Conservation (phyloP, 2,329 filamentous ascomycete genomes). For the Neocatenulostroma microsporum region DNA sequence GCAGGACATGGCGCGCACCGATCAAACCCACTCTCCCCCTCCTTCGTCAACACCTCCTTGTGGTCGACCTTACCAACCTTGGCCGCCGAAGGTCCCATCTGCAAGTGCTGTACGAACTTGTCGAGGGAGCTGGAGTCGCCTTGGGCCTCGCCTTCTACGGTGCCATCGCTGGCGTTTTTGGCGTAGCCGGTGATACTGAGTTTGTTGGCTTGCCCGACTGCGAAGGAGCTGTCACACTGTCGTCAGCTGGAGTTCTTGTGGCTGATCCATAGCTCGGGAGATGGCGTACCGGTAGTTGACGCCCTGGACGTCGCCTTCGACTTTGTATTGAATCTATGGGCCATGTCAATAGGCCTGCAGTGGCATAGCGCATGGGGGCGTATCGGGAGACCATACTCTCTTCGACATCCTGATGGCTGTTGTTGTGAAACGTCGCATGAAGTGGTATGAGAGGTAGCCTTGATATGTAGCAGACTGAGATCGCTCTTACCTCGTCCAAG, state of each 20-base stretch:
- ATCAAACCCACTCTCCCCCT: constrained; percentile 60
- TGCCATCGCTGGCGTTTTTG: constrained; percentile 40
- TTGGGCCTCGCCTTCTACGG: constrained; percentile 77
- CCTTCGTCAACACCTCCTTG: constrained; percentile 55
- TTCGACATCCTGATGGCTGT: constrained; percentile 20
- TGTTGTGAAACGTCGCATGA: constrained; percentile 7
- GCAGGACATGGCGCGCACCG: too few species aligned
- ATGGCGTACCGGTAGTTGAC: constrained; percentile 45
- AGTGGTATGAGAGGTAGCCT: too few species aligned
- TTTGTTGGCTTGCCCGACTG: constrained; percentile 36
- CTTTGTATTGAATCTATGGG: constrained; percentile 40
- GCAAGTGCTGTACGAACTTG: constrained; percentile 65
- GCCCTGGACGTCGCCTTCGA: constrained; percentile 42
- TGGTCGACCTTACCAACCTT: constrained; percentile 67
- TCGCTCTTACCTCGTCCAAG: not conserved
- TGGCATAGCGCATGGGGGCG: not conserved
- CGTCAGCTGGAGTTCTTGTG: too few species aligned
- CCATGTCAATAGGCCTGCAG: too few species aligned
- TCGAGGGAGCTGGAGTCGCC: constrained; percentile 58
- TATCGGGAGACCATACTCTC: constrained; percentile 16
- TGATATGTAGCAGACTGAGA: not conserved
- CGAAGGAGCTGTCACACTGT: constrained; percentile 32
- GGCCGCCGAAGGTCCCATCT: constrained; percentile 64
- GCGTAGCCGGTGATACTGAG: constrained; percentile 41
- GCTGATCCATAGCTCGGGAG: too few species aligned